Percentiles rank a stretch among this genome's conserved stretches.
These are phyloP conservation scores for Aaosphaeria arxii DNA, from an alignment of 2,329 filamentous ascomycete genomes.

Conservation along the genomic window DNA sequence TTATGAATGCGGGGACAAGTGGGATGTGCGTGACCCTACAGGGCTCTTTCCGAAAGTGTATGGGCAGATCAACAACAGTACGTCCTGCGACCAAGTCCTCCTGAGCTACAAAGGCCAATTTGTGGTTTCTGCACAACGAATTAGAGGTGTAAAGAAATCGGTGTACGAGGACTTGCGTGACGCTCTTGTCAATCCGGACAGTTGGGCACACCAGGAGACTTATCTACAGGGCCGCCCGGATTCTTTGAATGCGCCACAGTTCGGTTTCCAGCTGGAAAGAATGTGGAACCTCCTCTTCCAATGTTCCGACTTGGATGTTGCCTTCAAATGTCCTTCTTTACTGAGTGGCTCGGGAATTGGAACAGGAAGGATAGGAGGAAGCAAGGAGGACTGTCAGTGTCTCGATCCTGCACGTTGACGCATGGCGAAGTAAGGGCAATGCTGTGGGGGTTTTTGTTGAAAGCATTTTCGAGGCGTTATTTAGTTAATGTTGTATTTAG, in stretches of 20 bases:
- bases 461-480: too few relatives aligned
- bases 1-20: slow-evolving; percentile 39
- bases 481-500: too few relatives aligned
- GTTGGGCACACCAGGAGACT: slow-evolving; percentile 24
- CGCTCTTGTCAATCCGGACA: slow-evolving; percentile 18
- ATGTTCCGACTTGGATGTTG: slow-evolving; percentile 22
- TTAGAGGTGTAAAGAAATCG: slow-evolving; percentile 34
- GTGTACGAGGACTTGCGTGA: slow-evolving; percentile 34
- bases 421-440: too few relatives aligned
- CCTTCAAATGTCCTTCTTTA: slow-evolving; percentile 25
- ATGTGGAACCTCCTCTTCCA: slow-evolving; percentile 29
- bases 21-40: slow-evolving; percentile 40
- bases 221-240: slow-evolving; percentile 20
- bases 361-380: slow-evolving; percentile 19
- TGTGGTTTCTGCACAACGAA: slow-evolving; percentile 43
- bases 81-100: slow-evolving; percentile 30
- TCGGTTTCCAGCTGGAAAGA: slow-evolving; percentile 28
- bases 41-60: slow-evolving; percentile 39
- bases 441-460: too few relatives aligned
- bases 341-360: slow-evolving; percentile 20
- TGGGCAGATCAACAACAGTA: slow-evolving; percentile 15
- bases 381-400: slow-evolving; percentile 26
- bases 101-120: slow-evolving; percentile 50
- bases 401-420: slow-evolving; percentile 12
- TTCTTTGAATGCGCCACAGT: slow-evolving; percentile 21